Conservation (phyloP, 2,329 filamentous ascomycete genomes). For the Aspergillus tamarii region DNA sequence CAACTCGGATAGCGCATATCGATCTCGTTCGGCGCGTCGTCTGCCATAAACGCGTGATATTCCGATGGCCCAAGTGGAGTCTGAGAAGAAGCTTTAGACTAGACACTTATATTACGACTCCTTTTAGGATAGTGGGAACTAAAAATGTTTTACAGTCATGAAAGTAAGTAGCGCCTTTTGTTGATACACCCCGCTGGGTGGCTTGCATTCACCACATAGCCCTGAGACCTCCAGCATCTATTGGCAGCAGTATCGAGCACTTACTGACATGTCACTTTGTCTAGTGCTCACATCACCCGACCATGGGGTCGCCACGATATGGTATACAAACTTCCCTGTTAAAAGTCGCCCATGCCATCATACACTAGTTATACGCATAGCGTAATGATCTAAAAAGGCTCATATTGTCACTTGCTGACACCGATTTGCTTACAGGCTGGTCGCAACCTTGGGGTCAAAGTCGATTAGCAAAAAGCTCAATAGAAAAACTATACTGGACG, state of each 20-base stretch:
- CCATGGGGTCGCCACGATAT: conserved; percentile 93
- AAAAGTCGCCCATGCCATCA: not conserved
- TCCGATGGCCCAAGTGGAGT: not conserved
- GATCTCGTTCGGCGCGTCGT: not conserved
- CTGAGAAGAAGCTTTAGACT: not conserved
- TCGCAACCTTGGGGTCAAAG: conserved; percentile 81
- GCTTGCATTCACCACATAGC: not conserved
- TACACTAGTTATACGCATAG: not conserved
- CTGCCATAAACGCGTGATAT: not conserved
- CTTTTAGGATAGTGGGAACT: not conserved
- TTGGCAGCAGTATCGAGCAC: not conserved
- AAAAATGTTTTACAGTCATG: conserved; percentile 92
- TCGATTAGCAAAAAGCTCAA: conserved; percentile 73
- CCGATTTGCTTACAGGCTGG: conserved; percentile 64
- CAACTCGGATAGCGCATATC: not conserved
- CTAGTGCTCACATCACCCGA: conserved; percentile 78
- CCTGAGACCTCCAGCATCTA: not conserved
- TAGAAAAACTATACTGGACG: conserved; percentile 83
- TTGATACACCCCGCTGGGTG: not conserved
- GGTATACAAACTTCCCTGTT: conserved; percentile 58
- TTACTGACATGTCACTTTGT: conserved; percentile 24
- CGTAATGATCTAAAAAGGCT: not conserved
- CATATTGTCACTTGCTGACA: not conserved
- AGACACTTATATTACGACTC: not conserved
- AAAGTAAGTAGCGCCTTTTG: conserved; percentile 64